Conservation (phyloP, 1,284 basidiomycete genomes). For the Lignosus rhinocerotis region DNA sequence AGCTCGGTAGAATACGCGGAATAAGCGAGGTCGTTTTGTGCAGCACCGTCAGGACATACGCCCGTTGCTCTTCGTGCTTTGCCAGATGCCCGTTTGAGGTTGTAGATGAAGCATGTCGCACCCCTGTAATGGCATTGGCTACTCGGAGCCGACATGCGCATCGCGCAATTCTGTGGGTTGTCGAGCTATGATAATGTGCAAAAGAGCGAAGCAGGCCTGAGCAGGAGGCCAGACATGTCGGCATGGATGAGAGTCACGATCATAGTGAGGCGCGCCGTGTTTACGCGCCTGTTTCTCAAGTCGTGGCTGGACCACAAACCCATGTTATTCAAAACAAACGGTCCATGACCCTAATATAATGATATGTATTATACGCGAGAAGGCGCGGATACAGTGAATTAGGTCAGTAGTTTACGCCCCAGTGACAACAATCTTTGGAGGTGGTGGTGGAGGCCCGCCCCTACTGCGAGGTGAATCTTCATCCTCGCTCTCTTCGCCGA, state of each 20-base stretch:
- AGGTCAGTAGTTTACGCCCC: not conserved
- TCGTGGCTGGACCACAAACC: not conserved
- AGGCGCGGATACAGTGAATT: not conserved
- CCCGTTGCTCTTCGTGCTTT: conserved; percentile 16
- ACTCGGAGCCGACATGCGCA: not conserved
- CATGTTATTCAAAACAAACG: not conserved
- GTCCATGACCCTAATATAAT: conserved; percentile 1
- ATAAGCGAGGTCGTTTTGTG: conserved; percentile 43
- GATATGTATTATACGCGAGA: conserved; percentile 4
- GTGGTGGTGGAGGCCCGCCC: conserved; percentile 14
- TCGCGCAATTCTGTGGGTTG: not conserved
- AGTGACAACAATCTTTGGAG: conserved; percentile 29
- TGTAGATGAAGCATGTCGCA: conserved; percentile 17
- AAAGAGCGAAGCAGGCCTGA: conserved; percentile 24
- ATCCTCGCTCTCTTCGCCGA: conserved; percentile 67
- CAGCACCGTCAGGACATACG: conserved; percentile 35
- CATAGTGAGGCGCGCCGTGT: conserved; percentile 19
- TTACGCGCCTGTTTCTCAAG: conserved; percentile 4
- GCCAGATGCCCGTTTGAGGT: conserved; percentile 1
- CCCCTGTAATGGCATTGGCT: not conserved
- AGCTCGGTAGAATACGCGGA: conserved; percentile 38
- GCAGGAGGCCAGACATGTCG: conserved; percentile 32
- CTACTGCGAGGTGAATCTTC: conserved; percentile 20
- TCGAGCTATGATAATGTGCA: conserved; percentile 14
- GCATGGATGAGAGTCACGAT: conserved; percentile 32